Evolutionary conservation across 1,284 basidiomycete genomes (phyloP), one percentile per base, ranked within the genome.

Genomic region (Athelia sp.): DNA sequence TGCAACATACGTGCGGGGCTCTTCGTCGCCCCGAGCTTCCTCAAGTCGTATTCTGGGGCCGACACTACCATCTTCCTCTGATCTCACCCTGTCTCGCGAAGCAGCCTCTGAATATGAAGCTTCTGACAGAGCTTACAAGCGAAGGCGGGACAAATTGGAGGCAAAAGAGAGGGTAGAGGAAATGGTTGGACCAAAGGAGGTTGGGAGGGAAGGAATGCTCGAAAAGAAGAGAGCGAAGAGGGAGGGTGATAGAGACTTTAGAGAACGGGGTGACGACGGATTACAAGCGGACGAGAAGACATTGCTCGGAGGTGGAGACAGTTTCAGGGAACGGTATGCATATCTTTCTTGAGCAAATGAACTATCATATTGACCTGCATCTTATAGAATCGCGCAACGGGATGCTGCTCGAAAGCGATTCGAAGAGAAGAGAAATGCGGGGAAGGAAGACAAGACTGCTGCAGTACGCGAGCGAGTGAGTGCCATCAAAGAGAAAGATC

Each of bases 181-280:
- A 19, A 67, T 81, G 63, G 79, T 87, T 2, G 87, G 87, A 2
- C 87, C 87, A 18, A 81, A 79, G 54, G 79, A 79, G 54, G 79
- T 87, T 3, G 88, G 87, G 1, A 70, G 78, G 36, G 87, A 88
- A 56, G 85, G 78, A 1, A 79, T 82, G 77, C 61, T 90, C 48
- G 87, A 90, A 70, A 88, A 87, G 72, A 90, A 89, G 65, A 72
- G 79, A 15, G 77, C 74, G 26, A 72, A 71, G 54, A 65, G 86
- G 49, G 89, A 90, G 52, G 70, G 70, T 13, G 82, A 90, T 62
- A 68, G 74, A 21, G 62, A 76, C 2, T 87, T 84, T 62, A 73
- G 84, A 47, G 86, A 90, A 49, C 74, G 71, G 47, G 84, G 84
- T 0, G 87, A 89, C 51, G 87, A 88, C 38, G 85, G 81, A 1